These are phyloP conservation scores for Colletotrichum sojae DNA, from an alignment of 2,329 filamentous ascomycete species.

Conservation along the genomic window DNA sequence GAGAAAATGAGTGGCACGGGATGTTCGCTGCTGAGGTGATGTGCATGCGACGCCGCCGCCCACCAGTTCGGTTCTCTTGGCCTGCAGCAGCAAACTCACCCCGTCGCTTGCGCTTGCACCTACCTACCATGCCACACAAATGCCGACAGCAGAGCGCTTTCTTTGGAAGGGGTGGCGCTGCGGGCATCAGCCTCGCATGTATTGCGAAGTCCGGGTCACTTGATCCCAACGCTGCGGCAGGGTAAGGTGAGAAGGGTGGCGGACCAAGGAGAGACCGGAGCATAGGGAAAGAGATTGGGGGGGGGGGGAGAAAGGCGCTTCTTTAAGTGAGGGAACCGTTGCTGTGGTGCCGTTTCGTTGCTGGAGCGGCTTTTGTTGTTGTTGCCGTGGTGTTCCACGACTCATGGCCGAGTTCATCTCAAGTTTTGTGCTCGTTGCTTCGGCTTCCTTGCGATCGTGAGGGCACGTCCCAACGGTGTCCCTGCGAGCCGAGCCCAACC, in stretches of 20 bases:
- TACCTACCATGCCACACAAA: neutral
- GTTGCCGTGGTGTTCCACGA: constrained; percentile 20
- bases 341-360: neutral
- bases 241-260: constrained; percentile 30
- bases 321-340: constrained; percentile 18
- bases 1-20: neutral
- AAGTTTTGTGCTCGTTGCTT: neutral
- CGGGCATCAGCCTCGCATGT: constrained; percentile 9
- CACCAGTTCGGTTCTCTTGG: neutral
- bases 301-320: neutral
- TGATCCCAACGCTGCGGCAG: constrained; percentile 26
- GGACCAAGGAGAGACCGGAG: neutral
- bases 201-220: constrained; percentile 20
- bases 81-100: neutral
- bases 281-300: too few relatives aligned
- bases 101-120: constrained; percentile 1
- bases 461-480: constrained; percentile 30
- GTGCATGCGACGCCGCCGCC: neutral
- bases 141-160: neutral
- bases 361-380: neutral
- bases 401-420: constrained; percentile 37
- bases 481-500: constrained; percentile 34
- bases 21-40: neutral
- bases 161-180: constrained; percentile 19
- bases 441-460: neutral